These are phyloP conservation scores for Cylindrotheca closterium DNA, from an alignment of 108 stramenopile species.

Conservation along the genomic window DNA sequence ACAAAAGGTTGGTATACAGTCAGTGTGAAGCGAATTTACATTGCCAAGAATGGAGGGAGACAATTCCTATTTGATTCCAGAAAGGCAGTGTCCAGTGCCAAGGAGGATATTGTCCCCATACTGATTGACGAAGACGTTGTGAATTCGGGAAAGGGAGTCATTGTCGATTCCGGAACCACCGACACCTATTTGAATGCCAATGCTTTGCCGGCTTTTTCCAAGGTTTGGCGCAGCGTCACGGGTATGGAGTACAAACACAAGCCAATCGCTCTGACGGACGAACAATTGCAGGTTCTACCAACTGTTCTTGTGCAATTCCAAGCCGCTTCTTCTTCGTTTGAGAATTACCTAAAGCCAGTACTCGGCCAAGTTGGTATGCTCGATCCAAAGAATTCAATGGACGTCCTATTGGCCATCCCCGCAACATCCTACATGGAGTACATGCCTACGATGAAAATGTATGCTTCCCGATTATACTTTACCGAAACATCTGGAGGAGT, in stretches of 20 bases:
- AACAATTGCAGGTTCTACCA: constrained; percentile 64
- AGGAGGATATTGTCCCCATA: constrained; percentile 38
- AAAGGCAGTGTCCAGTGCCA: neutral
- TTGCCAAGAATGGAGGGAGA: constrained; percentile 55
- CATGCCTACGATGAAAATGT: constrained; percentile 45
- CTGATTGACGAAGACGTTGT: constrained; percentile 38
- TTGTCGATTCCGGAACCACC: constrained; percentile 94
- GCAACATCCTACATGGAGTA: constrained; percentile 82
- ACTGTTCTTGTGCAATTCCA: constrained; percentile 72
- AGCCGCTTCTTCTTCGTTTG: neutral
- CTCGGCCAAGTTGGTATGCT: constrained; percentile 68
- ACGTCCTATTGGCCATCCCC: constrained; percentile 80
- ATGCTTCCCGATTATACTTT: constrained; percentile 54
- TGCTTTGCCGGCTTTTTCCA: constrained; percentile 59
- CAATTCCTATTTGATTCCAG: constrained; percentile 24
- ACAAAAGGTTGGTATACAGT: constrained; percentile 87
- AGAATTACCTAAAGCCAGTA: constrained; percentile 22
- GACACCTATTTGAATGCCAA: constrained; percentile 79
- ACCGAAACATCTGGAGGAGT: constrained; percentile 80
- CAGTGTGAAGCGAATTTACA: constrained; percentile 64
- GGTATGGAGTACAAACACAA: constrained; percentile 69
- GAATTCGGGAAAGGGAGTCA: constrained; percentile 86
- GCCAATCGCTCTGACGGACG: constrained; percentile 45
- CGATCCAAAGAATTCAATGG: constrained; percentile 54
- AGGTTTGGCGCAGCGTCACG: constrained; percentile 68